phyloP scores from a whole-genome alignment of 495 filamentous ascomycete genomes.

The Neurospora discreta region DNA sequence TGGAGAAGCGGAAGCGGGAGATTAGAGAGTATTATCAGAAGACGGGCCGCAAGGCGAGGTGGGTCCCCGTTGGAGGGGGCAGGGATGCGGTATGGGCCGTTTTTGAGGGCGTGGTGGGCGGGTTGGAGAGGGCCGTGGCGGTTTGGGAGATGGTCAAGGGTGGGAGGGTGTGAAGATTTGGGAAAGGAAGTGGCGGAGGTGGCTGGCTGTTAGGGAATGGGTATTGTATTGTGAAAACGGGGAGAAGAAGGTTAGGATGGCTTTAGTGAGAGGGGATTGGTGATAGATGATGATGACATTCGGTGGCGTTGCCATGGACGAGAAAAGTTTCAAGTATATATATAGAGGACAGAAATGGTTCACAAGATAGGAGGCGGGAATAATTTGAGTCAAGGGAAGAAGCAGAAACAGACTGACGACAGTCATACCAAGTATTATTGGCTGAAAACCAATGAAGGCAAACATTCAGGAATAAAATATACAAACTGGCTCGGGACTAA shows the following conservation, averaged over 20 bases:
- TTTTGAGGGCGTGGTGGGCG: slow-evolving; percentile 56
- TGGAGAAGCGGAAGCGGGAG: slow-evolving; percentile 56
- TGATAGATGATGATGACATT: not conserved
- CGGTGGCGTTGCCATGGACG: no score
- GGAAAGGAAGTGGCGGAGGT: no score
- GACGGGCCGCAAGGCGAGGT: slow-evolving; percentile 57
- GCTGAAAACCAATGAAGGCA: not conserved
- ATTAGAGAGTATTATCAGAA: slow-evolving; percentile 53
- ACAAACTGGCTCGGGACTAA: no score
- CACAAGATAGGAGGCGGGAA: not conserved
- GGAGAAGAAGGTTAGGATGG: not conserved
- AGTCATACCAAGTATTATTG: not conserved
- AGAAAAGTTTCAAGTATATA: not conserved
- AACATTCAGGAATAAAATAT: no score
- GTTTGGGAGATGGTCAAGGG: slow-evolving; percentile 41
- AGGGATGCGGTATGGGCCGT: slow-evolving; percentile 62
- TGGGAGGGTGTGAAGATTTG: not conserved
- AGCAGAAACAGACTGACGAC: not conserved
- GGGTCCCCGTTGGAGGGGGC: slow-evolving; percentile 62
- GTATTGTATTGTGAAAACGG: not conserved
- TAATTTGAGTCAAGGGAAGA: not conserved
- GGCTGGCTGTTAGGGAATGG: not conserved
- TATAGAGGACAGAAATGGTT: not conserved
- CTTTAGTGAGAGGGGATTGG: not conserved
- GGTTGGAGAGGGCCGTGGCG: slow-evolving; percentile 50